Conservation (phyloP, 2,329 filamentous ascomycete genomes). For the Albophoma yamanashiensis region DNA sequence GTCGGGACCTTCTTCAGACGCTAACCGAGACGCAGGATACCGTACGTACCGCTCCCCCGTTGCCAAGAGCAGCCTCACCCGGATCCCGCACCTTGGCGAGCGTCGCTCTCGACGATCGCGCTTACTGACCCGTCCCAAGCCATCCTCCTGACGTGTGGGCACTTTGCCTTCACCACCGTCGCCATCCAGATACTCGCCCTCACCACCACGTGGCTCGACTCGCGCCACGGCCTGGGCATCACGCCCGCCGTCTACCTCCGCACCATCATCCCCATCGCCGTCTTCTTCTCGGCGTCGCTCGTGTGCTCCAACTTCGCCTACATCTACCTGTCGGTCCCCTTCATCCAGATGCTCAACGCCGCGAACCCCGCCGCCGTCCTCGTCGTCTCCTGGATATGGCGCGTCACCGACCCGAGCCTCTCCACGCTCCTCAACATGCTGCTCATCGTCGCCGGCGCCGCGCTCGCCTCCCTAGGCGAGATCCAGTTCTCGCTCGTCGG, state of each 20-base stretch:
- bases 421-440: conserved; percentile 35
- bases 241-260: conserved; percentile 48
- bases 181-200: conserved; percentile 56
- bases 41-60: conserved; percentile 6
- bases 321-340: conserved; percentile 55
- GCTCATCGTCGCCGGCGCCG: conserved; percentile 41
- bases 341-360: conserved; percentile 64
- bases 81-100: not conserved
- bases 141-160: conserved; percentile 56
- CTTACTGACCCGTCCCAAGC: conserved; percentile 17
- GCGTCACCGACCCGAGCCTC: conserved; percentile 35
- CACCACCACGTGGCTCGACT: conserved; percentile 52
- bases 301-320: conserved; percentile 59
- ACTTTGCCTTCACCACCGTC: conserved; percentile 53
- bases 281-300: conserved; percentile 55
- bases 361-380: conserved; percentile 57
- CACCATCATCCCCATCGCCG: conserved; percentile 54
- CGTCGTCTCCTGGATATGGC: conserved; percentile 49
- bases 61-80: not conserved
- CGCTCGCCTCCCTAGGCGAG: conserved; percentile 47
- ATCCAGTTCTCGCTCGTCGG: conserved; percentile 57
- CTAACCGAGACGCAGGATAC: conserved; percentile 7
- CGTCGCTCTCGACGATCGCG: not conserved
- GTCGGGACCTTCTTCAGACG: not conserved
- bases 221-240: conserved; percentile 50